Evolutionary conservation across 139 green algal species (phyloP).

Genomic region (Penium margaritaceum): DNA sequence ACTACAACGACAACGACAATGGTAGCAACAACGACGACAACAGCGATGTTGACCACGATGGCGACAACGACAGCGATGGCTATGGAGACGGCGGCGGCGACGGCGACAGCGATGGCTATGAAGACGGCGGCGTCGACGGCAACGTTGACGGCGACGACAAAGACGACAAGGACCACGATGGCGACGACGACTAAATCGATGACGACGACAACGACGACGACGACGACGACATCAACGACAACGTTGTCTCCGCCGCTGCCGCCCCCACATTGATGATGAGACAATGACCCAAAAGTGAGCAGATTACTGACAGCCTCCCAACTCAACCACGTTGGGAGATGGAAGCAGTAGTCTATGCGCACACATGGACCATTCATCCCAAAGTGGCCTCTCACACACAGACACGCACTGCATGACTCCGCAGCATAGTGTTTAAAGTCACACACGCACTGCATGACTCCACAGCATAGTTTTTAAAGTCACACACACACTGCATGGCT

Average conservation of each 20-base stretch:
- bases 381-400: no score
- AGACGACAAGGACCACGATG: neutral
- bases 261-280: no score
- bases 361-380: no score
- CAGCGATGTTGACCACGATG: neutral
- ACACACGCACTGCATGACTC: no score
- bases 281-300: no score
- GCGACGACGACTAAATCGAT: neutral
- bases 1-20: conserved; percentile 3
- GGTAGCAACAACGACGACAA: neutral
- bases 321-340: no score
- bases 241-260: neutral
- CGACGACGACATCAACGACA: conserved; percentile 1
- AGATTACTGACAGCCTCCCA: no score
- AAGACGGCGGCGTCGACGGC: neutral
- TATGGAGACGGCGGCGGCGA: neutral
- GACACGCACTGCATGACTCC: no score
- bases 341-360: no score
- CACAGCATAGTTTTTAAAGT: no score
- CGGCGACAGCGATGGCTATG: neutral
- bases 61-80: neutral
- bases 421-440: no score
- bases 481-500: no score
- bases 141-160: neutral
- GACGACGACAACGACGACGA: neutral